Conservation (phyloP, 108 stramenopile species). For the Epipyxis sp. region DNA sequence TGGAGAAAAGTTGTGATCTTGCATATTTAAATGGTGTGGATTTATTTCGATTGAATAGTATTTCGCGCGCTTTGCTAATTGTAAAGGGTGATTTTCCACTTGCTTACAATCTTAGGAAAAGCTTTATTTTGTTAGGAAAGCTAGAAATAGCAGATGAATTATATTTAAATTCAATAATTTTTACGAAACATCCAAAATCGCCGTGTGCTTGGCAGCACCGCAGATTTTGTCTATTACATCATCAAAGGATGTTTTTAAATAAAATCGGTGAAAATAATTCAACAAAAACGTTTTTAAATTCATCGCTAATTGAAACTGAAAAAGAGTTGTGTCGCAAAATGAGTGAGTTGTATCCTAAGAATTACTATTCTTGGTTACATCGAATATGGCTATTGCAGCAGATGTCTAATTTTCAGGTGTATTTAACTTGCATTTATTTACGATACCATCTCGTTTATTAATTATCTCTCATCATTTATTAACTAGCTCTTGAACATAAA, state of each 20-base stretch:
- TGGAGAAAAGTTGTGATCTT: no score
- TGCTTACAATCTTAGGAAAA: constrained; percentile 8
- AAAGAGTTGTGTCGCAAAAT: background rate
- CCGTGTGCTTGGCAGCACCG: background rate
- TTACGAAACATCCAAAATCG: constrained; percentile 20
- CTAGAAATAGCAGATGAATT: background rate
- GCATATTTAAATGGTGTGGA: no score
- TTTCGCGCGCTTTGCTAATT: background rate
- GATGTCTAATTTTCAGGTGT: constrained; percentile 3
- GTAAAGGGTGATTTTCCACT: background rate
- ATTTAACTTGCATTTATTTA: background rate
- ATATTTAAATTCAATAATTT: background rate
- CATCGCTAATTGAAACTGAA: constrained; percentile 16
- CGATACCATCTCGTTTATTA: background rate
- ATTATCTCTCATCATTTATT: background rate
- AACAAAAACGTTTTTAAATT: background rate
- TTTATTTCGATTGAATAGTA: no score
- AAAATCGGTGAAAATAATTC: background rate
- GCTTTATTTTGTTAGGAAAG: background rate
- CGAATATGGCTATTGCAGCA: background rate
- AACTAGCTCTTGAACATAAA: no score
- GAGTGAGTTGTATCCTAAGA: background rate
- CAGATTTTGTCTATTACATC: background rate
- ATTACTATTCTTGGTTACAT: constrained; percentile 18
- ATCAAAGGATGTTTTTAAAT: background rate